phyloP scores from a whole-genome alignment of 2,329 filamentous ascomycete genomes.

The Diplodia intermedia region DNA sequence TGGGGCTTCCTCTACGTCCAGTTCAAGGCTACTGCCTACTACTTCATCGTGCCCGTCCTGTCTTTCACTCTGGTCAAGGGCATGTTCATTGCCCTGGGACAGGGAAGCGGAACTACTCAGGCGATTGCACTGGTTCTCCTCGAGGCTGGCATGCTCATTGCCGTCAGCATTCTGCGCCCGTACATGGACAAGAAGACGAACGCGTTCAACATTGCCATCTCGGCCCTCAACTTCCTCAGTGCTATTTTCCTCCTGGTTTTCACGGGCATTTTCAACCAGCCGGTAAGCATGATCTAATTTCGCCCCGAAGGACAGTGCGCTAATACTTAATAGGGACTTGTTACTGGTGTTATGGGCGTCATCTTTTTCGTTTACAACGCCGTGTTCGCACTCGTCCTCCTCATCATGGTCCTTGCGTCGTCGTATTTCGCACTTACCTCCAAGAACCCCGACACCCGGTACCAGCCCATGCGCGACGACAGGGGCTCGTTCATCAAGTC shows the following conservation, averaged over 20 bases:
- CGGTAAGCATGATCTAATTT: slow-evolving; percentile 56
- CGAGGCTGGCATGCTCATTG: slow-evolving; percentile 79
- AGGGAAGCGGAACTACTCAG: slow-evolving; percentile 73
- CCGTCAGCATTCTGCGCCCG: slow-evolving; percentile 78
- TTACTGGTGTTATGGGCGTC: slow-evolving; percentile 87
- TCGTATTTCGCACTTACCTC: slow-evolving; percentile 82
- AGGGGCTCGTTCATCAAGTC: slow-evolving; percentile 98
- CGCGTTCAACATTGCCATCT: slow-evolving; percentile 93
- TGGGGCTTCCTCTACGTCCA: slow-evolving; percentile 98
- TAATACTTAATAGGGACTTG: slow-evolving; percentile 63
- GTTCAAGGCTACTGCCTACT: slow-evolving; percentile 94
- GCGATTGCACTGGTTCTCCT: slow-evolving; percentile 83
- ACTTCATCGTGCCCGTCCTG: slow-evolving; percentile 85
- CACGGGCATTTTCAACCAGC: slow-evolving; percentile 83
- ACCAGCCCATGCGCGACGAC: slow-evolving; percentile 96
- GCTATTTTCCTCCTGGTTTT: slow-evolving; percentile 89
- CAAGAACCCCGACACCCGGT: slow-evolving; percentile 93
- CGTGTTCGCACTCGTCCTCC: slow-evolving; percentile 78
- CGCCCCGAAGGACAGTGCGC: background rate
- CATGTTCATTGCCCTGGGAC: slow-evolving; percentile 84
- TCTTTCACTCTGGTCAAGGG: slow-evolving; percentile 84
- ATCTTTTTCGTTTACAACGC: slow-evolving; percentile 89
- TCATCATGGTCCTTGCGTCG: slow-evolving; percentile 81
- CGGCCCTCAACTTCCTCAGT: slow-evolving; percentile 88
- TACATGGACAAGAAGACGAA: slow-evolving; percentile 99